Evolutionary conservation across 2,329 filamentous ascomycete genomes (phyloP).

Genomic region (Fusarium redolens): DNA sequence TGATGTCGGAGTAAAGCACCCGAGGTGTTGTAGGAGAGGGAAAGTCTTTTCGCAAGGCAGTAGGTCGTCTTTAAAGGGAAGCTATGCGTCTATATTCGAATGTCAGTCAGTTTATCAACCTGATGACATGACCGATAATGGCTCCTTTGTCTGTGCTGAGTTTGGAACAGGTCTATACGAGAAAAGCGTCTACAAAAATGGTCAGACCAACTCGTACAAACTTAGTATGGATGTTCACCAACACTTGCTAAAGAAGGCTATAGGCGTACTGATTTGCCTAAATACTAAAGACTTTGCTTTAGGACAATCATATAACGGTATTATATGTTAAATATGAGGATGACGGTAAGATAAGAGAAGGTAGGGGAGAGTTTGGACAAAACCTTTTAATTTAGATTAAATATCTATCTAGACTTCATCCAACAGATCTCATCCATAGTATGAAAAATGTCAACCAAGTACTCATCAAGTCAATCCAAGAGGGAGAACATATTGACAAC

Average conservation of each 20-base stretch:
- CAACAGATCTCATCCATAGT: background rate
- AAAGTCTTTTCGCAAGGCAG: no score
- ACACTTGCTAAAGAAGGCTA: rapidly evolving
- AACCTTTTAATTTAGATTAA: background rate
- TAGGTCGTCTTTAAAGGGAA: background rate
- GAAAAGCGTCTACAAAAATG: no score
- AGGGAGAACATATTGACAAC: rapidly evolving
- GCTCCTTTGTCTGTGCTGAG: background rate
- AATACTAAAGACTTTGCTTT: rapidly evolving
- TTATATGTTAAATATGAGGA: rapidly evolving
- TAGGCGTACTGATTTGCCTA: background rate
- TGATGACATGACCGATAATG: background rate
- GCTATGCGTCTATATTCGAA: background rate
- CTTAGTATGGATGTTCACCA: no score
- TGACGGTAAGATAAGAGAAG: rapidly evolving
- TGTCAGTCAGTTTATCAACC: background rate
- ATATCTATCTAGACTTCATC: background rate
- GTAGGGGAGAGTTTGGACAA: background rate
- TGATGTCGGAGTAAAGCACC: no score
- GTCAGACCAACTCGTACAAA: no score
- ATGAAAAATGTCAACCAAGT: background rate
- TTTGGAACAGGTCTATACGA: no score
- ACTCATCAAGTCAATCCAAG: background rate
- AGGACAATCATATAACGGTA: no score
- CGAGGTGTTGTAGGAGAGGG: background rate